These are phyloP conservation scores for Venturia asperata DNA, from an alignment of 2,329 filamentous ascomycete species.

Conservation along the genomic window DNA sequence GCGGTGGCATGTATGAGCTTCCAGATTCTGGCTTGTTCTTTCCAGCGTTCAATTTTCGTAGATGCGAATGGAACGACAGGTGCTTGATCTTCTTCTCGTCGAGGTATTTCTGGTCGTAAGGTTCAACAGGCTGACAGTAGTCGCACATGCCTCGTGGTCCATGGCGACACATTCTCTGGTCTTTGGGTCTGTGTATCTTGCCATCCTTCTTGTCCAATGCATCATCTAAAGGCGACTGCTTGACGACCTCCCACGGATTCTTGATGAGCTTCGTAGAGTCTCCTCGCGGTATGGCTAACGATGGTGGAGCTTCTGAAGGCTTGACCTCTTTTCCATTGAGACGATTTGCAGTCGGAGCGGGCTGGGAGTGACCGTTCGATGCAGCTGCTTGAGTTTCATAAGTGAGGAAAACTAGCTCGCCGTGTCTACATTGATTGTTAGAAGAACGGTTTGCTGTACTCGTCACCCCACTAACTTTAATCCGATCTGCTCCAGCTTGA, in stretches of 20 bases:
- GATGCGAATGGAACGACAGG: constrained; percentile 87
- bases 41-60: constrained; percentile 89
- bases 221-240: constrained; percentile 82
- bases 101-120: constrained; percentile 82
- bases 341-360: constrained; percentile 46
- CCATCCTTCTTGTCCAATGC: constrained; percentile 79
- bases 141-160: constrained; percentile 98
- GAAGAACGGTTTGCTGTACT: constrained; percentile 19
- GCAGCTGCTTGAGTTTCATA: constrained; percentile 56
- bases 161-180: constrained; percentile 86
- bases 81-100: constrained; percentile 98
- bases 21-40: constrained; percentile 95
- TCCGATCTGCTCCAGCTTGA: constrained; percentile 51
- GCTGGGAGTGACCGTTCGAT: constrained; percentile 43
- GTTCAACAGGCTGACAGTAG: constrained; percentile 95
- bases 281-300: constrained; percentile 51
- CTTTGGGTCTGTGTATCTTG: constrained; percentile 71
- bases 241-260: constrained; percentile 89
- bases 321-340: constrained; percentile 72
- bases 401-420: constrained; percentile 81
- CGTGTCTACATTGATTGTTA: constrained; percentile 55
- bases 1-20: constrained; percentile 90
- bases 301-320: constrained; percentile 57
- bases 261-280: constrained; percentile 57
- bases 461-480: constrained; percentile 41